Evolutionary conservation across 2,329 filamentous ascomycete species (phyloP), one percentile per base, ranked within the genome.

Genomic region (Tolypocladium album): DNA sequence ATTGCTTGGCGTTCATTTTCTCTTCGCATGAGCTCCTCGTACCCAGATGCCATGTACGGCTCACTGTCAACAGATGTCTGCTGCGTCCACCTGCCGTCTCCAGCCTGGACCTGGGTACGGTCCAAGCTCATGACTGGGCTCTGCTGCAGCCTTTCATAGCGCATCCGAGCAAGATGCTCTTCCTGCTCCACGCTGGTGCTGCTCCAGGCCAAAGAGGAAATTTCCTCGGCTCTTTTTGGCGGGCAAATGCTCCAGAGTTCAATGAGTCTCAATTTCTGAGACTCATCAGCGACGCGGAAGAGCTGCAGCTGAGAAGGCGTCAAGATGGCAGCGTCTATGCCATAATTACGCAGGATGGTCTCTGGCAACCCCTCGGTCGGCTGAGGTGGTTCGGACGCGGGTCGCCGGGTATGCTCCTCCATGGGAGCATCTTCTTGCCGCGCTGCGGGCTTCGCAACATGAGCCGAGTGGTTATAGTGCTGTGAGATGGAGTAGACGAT

Each of bases 191-290:
- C 66, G 0, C 76, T 80, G 1, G 81, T 83, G 67, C 71, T 79
- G 62, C 72, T 78, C 79, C 79, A 82, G 4, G 81, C 79, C 12
- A 84, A 70, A 12, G 78, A 75, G 2, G 79, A 76, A 64, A 84
- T 82, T 59, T 82, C 80, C 56, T 76, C 78, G 61, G 72, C 76
- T 63, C 82, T 83, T 50, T 79, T 82, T 0, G 88, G 89, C 27
- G 89, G 89, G 61, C 85, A 90, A 65, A 92, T 90, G 61, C 85
- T 86, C 92, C 92, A 96, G 20, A 96, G 84, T 71, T 96, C 88
- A 45, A 96, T 79, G 20, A 96, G 80, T 27, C 90, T 84, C 60
- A 86, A 76, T 68, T 88, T 85, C 72, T 96, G 90, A 52, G 87
- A 79, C 31, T 82, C 77, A 60, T 89, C 86, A 58, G 90, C 90